A percentile compares a stretch with the other conserved stretches of the same genome.
These are phyloP conservation scores for Aspergillus uvarum DNA, from an alignment of 2,329 filamentous ascomycete species.

Conservation along the genomic window DNA sequence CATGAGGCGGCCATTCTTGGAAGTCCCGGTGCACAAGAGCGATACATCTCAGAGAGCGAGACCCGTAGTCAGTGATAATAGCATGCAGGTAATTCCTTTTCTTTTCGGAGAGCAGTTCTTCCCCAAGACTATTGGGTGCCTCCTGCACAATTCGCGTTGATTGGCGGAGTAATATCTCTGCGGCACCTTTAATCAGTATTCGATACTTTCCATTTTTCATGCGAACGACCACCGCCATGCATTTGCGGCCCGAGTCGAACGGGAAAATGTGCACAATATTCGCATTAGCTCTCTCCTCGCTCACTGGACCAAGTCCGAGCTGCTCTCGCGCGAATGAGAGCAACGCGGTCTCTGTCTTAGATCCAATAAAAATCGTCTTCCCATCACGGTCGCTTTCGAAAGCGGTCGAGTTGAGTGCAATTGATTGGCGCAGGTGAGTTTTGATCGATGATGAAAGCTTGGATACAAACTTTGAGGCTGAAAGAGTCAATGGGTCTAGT, in stretches of 20 bases:
- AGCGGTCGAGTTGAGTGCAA: slow-evolving; percentile 56
- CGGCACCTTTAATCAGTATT: slow-evolving; percentile 45
- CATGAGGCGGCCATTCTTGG: slow-evolving; percentile 40
- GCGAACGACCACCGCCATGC: slow-evolving; percentile 48
- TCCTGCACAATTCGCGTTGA: not conserved
- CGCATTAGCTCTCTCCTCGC: slow-evolving; percentile 59
- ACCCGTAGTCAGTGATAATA: slow-evolving; percentile 59
- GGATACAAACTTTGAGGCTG: slow-evolving; percentile 30
- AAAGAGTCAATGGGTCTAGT: not conserved
- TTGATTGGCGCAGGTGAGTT: not conserved
- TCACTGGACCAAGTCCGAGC: slow-evolving; percentile 61
- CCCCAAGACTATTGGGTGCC: slow-evolving; percentile 33
- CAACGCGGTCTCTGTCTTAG: slow-evolving; percentile 71
- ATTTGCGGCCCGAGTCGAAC: slow-evolving; percentile 72
- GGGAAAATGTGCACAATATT: slow-evolving; percentile 66
- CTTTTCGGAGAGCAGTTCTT: slow-evolving; percentile 19
- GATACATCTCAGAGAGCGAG: slow-evolving; percentile 53
- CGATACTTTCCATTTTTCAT: slow-evolving; percentile 30
- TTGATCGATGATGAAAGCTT: not conserved
- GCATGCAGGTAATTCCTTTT: slow-evolving; percentile 27
- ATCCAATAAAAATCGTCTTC: slow-evolving; percentile 64
- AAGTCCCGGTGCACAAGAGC: slow-evolving; percentile 32
- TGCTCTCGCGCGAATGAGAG: slow-evolving; percentile 64
- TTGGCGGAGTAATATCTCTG: slow-evolving; percentile 40
- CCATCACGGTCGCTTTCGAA: slow-evolving; percentile 69